A percentile compares a stretch with the other conserved stretches of the same genome.
Evolutionary conservation across 495 filamentous ascomycete species (phyloP).

Genomic region (Trichoderma asperelloides): DNA sequence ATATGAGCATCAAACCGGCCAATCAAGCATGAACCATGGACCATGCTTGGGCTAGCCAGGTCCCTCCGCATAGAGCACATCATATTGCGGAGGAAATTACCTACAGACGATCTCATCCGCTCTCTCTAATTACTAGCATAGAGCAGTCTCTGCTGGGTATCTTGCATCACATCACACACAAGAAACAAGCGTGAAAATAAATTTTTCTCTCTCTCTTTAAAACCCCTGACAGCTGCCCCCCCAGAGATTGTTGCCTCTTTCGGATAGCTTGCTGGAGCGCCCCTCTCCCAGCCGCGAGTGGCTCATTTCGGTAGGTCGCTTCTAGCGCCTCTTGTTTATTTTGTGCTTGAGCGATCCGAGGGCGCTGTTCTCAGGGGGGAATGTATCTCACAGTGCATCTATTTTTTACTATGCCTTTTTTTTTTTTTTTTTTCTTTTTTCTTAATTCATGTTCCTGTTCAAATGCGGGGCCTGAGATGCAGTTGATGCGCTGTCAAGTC

Average conservation of each 20-base stretch:
- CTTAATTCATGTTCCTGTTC: not conserved
- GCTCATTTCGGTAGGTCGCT: constrained; percentile 1
- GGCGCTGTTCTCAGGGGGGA: not conserved
- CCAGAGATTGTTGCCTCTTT: not conserved
- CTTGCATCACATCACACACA: too few relatives aligned
- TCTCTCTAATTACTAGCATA: too few relatives aligned
- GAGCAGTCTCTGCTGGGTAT: too few relatives aligned
- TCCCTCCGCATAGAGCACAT: not conserved
- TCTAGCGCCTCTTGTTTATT: not conserved
- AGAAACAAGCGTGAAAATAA: too few relatives aligned
- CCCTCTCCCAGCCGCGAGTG: too few relatives aligned
- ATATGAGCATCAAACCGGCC: too few relatives aligned
- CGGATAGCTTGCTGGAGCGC: not conserved
- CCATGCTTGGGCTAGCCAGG: too few relatives aligned
- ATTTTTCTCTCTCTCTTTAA: too few relatives aligned
- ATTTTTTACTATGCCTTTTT: not conserved
- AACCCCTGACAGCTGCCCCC: not conserved
- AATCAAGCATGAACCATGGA: too few relatives aligned
- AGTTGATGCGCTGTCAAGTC: not conserved
- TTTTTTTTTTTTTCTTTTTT: not conserved
- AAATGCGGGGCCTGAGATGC: not conserved
- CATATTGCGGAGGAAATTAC: not conserved
- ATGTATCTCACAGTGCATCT: constrained; percentile 4
- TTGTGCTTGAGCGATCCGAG: not conserved
- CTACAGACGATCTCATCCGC: not conserved